Evolutionary conservation across 495 filamentous ascomycete species (phyloP).

Genomic region (Aspergillus carlsbadensis): DNA sequence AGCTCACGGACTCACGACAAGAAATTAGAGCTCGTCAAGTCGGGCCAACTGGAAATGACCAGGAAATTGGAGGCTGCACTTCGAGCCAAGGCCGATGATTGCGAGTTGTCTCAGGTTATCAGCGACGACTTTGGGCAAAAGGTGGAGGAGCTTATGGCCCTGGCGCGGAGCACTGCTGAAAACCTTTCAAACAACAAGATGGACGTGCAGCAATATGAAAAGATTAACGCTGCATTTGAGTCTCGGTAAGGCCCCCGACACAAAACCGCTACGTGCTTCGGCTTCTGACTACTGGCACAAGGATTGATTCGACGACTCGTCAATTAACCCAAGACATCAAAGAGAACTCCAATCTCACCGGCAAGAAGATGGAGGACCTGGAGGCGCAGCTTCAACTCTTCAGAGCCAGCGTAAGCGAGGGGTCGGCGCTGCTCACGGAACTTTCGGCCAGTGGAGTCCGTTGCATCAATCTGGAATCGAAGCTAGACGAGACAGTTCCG

Average conservation of each 20-base stretch:
- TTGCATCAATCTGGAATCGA: constrained; percentile 17
- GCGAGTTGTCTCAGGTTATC: constrained; percentile 15
- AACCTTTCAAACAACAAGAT: constrained; percentile 16
- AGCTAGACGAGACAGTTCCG: constrained; percentile 20
- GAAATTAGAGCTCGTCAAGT: constrained; percentile 24
- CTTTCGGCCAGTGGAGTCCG: constrained; percentile 19
- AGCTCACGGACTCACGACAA: constrained; percentile 25
- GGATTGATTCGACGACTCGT: constrained; percentile 16
- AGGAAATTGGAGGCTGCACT: constrained; percentile 21
- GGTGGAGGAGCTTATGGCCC: constrained; percentile 20
- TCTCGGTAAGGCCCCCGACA: constrained; percentile 21
- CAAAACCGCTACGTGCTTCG: neutral
- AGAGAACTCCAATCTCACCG: constrained; percentile 14
- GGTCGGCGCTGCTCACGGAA: constrained; percentile 25
- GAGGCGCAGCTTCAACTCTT: constrained; percentile 23
- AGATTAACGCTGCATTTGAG: constrained; percentile 14
- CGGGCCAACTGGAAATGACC: constrained; percentile 27
- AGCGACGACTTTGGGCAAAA: constrained; percentile 11
- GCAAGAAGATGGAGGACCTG: constrained; percentile 7
- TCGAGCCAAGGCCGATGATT: constrained; percentile 10
- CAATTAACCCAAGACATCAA: constrained; percentile 19
- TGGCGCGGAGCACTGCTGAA: constrained; percentile 20
- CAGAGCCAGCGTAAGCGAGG: constrained; percentile 17
- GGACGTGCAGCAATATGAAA: constrained; percentile 23
- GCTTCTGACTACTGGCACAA: neutral